Percentiles rank a stretch among this genome's conserved stretches.
phyloP scores from a whole-genome alignment of 257 asterid species.

The Vinca minor region DNA sequence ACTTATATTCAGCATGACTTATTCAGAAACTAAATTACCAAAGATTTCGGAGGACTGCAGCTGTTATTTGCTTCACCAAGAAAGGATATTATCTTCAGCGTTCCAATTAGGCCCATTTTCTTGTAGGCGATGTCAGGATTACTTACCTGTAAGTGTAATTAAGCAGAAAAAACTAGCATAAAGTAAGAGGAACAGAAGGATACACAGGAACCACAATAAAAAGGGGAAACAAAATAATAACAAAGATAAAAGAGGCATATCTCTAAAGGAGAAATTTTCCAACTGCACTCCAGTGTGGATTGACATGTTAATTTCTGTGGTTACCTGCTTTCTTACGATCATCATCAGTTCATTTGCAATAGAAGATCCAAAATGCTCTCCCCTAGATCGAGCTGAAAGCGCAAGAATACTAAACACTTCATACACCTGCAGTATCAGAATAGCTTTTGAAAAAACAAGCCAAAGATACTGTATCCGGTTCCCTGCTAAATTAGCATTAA shows the following conservation, averaged over 20 bases:
- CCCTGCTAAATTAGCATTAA: conserved; percentile 11
- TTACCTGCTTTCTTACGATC: conserved; percentile 79
- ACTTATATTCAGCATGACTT: conserved; percentile 1
- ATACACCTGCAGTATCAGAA: conserved; percentile 55
- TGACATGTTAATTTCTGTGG: not conserved
- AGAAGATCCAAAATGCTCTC: conserved; percentile 55
- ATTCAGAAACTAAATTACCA: conserved; percentile 32
- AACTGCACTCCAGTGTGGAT: not conserved
- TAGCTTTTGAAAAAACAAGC: conserved; percentile 13
- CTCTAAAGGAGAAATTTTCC: not conserved
- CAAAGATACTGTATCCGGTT: conserved; percentile 7
- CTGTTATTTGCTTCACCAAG: conserved; percentile 51
- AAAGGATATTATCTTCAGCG: conserved; percentile 60
- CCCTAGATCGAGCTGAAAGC: conserved; percentile 46
- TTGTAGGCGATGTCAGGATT: conserved; percentile 68
- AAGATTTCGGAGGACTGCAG: conserved; percentile 41
- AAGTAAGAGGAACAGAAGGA: conserved; percentile 1
- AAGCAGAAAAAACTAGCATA: conserved; percentile 19
- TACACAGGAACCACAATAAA: not conserved
- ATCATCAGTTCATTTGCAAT: conserved; percentile 73
- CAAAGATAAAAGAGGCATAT: not conserved
- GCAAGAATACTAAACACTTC: conserved; percentile 72
- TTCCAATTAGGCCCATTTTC: conserved; percentile 87
- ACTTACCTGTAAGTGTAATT: conserved; percentile 39
- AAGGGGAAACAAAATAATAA: conserved; percentile 5